Evolutionary conservation across 2,329 filamentous ascomycete species (phyloP), one percentile per base, ranked within the genome.

Genomic region (Golovinomyces cichoracearum): DNA sequence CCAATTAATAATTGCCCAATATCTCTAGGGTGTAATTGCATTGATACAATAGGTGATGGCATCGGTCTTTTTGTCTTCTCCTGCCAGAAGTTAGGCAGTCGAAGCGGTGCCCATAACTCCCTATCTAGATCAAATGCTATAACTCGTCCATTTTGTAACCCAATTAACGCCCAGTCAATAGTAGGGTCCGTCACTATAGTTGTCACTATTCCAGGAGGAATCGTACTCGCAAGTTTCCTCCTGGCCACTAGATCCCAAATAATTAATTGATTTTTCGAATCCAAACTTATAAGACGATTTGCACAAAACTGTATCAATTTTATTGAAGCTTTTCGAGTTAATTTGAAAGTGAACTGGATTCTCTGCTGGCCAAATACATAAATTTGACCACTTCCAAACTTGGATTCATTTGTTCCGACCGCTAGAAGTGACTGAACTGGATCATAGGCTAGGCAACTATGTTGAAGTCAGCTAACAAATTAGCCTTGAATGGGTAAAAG

Each of bases 91-190:
- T 93, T 93, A 12, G 84, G 80, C 48, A 98, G 74, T 50, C 75
- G 76, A 63, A 94, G 86, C 0, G 78, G 74, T 13, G 84, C 76
- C 51, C 90, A 65, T 26, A 70, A 69, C 59, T 83, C 77, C 51
- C 86, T 73, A 59, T 95, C 90, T 49, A 98, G 69, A 61, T 98
- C 90, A 61, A 88, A 98, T n/a, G 84, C 83, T 51, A 88, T 71
- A 10, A 95, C 70, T 50, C 95, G 86, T 51, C 88, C 85, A 58
- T 73, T 82, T 53, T 82, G 76, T 53, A 85, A 66, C 12, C 85
- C 90, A 41, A 95, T 67, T 52, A 98, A 80, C 33, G 80, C 84
- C 76, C 92, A 98, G 62, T 98, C 90, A 51, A 98, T 69, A 65
- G 83, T 83, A 0, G 88, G 84, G 61, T 98, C 90, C 6, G 81